Conservation (phyloP, 2,329 filamentous ascomycete species). For the Alternaria sp. region DNA sequence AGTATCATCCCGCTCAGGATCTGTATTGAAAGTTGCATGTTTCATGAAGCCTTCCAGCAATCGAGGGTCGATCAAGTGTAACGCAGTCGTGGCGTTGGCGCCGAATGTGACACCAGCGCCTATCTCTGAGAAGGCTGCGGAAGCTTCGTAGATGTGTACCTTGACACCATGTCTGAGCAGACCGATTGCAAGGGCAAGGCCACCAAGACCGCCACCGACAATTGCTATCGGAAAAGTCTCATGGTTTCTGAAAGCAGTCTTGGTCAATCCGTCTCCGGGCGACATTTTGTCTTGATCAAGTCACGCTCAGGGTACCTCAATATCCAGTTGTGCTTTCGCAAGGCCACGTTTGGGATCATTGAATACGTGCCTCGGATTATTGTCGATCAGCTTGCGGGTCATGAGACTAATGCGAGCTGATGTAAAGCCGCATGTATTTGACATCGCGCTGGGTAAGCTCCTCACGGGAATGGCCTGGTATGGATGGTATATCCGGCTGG, state of each 20-base stretch:
- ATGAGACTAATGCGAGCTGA: neutral
- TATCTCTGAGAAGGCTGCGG: conserved; percentile 34
- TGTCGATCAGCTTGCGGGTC: neutral
- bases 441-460: neutral
- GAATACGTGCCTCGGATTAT: neutral
- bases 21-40: conserved; percentile 35
- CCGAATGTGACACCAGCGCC: conserved; percentile 44
- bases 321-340: neutral
- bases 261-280: neutral
- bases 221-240: conserved; percentile 34
- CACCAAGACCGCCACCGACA: conserved; percentile 41
- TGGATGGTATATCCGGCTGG: neutral
- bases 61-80: conserved; percentile 32
- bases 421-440: neutral
- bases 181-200: conserved; percentile 40
- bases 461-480: neutral
- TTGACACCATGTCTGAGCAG: conserved; percentile 36
- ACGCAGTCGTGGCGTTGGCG: conserved; percentile 34
- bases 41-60: conserved; percentile 36
- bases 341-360: neutral
- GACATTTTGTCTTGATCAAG: neutral
- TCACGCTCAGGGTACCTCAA: neutral
- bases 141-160: conserved; percentile 41
- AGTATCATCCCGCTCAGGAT: conserved; percentile 21
- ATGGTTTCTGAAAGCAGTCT: neutral